Evolutionary conservation across 495 filamentous ascomycete species (phyloP).

Genomic region (Podospora anserina): DNA sequence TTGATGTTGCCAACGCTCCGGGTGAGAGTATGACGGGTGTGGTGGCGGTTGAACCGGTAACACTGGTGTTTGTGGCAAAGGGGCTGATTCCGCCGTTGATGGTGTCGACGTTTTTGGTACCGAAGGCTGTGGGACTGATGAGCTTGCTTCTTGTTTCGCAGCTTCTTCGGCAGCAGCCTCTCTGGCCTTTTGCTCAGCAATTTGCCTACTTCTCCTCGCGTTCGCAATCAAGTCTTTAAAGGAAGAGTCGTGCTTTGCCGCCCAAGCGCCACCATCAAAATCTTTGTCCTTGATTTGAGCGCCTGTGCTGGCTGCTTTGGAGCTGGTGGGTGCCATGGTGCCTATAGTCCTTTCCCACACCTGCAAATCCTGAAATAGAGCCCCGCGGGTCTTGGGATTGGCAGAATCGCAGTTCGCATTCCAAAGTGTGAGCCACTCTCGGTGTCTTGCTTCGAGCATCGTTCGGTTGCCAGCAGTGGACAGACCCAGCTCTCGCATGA

Average conservation of each 20-base stretch:
- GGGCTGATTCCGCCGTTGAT: no score
- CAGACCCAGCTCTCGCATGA: conserved; percentile 79
- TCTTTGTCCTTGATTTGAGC: conserved; percentile 67
- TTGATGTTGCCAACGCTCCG: neutral
- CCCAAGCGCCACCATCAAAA: conserved; percentile 78
- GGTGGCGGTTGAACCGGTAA: no score
- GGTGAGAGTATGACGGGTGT: no score
- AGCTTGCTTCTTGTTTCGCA: neutral
- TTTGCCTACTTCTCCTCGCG: conserved; percentile 42
- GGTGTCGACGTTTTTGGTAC: neutral
- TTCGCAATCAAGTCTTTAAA: conserved; percentile 74
- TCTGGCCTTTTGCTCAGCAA: conserved; percentile 18
- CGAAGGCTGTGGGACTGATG: neutral
- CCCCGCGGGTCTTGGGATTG: conserved; percentile 62
- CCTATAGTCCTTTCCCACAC: conserved; percentile 79
- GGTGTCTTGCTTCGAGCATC: conserved; percentile 74
- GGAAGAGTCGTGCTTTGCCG: conserved; percentile 62
- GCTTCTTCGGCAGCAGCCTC: conserved; percentile 3
- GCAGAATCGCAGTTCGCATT: conserved; percentile 93
- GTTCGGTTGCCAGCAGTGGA: conserved; percentile 61
- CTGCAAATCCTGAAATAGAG: conserved; percentile 74
- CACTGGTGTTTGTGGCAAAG: no score
- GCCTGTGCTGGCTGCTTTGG: conserved; percentile 30
- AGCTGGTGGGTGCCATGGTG: conserved; percentile 39
- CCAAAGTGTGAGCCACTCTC: conserved; percentile 92